Conservation (phyloP, 495 filamentous ascomycete species). For the Penicillium crystallinum region DNA sequence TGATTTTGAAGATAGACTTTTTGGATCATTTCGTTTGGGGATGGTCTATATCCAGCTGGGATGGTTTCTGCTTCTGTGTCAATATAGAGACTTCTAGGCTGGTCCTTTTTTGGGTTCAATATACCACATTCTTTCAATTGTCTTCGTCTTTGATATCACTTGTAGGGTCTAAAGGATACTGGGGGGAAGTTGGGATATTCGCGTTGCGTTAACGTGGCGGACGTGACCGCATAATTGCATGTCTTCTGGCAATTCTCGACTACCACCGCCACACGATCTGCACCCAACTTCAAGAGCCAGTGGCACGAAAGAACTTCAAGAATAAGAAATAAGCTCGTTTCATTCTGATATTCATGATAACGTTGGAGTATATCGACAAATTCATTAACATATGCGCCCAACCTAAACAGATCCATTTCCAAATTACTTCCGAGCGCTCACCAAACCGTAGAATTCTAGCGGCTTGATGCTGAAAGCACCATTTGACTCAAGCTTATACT, state of each 20-base stretch:
- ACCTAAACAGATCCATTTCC: background rate
- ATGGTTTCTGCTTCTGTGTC: conserved; percentile 15
- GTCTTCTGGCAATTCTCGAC: conserved; percentile 1
- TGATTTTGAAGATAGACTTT: conserved; percentile 12
- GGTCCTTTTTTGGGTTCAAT: conserved; percentile 13
- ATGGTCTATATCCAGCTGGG: conserved; percentile 17
- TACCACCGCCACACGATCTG: background rate
- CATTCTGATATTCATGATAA: conserved; percentile 8
- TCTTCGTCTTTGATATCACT: background rate
- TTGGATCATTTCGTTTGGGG: conserved; percentile 6
- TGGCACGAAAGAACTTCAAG: background rate
- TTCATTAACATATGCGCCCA: conserved; percentile 7
- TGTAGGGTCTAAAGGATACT: too few species aligned
- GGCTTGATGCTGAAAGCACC: conserved; percentile 39
- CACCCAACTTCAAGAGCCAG: background rate
- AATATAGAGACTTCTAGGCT: conserved; percentile 22
- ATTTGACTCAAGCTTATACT: conserved; percentile 36
- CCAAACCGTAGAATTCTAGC: conserved; percentile 28
- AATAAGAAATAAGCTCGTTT: background rate
- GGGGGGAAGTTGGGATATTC: background rate
- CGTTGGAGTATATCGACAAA: background rate
- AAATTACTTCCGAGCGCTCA: conserved; percentile 31
- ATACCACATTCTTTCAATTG: conserved; percentile 11
- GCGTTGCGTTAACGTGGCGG: conserved; percentile 10
- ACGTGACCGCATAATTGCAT: conserved; percentile 15